phyloP scores from a whole-genome alignment of 257 asterid genomes.

The Solanum rostratum region DNA sequence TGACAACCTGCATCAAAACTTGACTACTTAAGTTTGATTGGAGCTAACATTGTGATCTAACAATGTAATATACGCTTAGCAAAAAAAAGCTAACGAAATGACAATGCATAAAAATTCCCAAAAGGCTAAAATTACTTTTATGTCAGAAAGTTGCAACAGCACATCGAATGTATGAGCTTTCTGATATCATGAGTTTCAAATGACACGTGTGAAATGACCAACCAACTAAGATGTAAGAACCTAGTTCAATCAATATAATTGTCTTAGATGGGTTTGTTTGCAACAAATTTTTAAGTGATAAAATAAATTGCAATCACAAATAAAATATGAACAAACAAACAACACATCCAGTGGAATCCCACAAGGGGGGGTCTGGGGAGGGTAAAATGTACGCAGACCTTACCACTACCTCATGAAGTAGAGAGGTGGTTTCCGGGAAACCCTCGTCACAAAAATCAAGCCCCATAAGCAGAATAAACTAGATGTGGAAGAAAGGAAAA shows the following conservation, averaged over 20 bases:
- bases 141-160: neutral
- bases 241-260: neutral
- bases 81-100: neutral
- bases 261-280: neutral
- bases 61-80: neutral
- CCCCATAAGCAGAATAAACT: too few species aligned
- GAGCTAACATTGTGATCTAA: neutral
- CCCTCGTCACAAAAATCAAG: too few species aligned
- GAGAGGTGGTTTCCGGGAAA: too few species aligned
- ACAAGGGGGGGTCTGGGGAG: too few species aligned
- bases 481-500: too few species aligned
- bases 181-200: neutral
- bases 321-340: too few species aligned
- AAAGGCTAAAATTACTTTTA: neutral
- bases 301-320: too few species aligned
- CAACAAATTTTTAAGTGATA: too few species aligned
- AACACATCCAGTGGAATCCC: too few species aligned
- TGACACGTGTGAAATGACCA: neutral
- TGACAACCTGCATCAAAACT: constrained; percentile 54
- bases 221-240: neutral
- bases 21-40: neutral
- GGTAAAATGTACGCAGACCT: too few species aligned
- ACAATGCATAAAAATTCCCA: neutral
- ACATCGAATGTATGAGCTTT: neutral
- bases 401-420: too few species aligned